Evolutionary conservation across 495 filamentous ascomycete species (phyloP), one percentile per base, ranked within the genome.

Genomic region (Neurospora sp.): DNA sequence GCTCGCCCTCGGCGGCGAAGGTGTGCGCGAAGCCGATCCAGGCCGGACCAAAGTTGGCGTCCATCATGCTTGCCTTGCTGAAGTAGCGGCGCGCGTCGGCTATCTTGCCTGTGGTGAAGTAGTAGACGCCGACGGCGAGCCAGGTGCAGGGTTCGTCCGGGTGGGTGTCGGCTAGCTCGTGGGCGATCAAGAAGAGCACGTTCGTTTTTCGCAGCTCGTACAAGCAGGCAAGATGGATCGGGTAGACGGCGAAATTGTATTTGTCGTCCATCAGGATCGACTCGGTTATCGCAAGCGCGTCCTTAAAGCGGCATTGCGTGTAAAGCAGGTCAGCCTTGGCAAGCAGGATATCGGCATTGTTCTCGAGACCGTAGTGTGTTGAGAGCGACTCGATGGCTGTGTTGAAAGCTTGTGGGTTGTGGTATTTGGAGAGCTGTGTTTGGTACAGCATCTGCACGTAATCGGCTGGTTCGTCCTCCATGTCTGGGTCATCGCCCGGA

Each of bases 11-110:
- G n/a, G 95, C 95, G n/a, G 96, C 96, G 79, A 99, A 99, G 1
- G 96, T 99, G 83, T 99, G 96, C 31, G 96, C 96, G 81, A 99
- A 99, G 9, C 96, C 96, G 73, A 99, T 98, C 96, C 96, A 99
- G 45, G 96, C 96, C 6, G 96, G 93, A 6, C 96, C 96, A 76
- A 97, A 98, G 83, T 98, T 96, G 39, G 96, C 93, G 78, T 99
- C 94, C 88, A 99, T 92, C 86, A 97, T 91, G 74, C 91, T 94
- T 14, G 96, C 92, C 85, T 99, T 99, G 73, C 92, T 95, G 82
- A 99, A 99, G 83, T 93, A 98, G 16, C 94, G 90, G 1, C 96
- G 90, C 4, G 96, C 94, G 81, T 99, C 96, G 20, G 95, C 91
- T 70, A 99, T 92, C 73, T 94, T 96, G 44, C 89, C 87, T 42